Conservation (phyloP, 2,329 filamentous ascomycete species). For the Colletotrichum sp. region DNA sequence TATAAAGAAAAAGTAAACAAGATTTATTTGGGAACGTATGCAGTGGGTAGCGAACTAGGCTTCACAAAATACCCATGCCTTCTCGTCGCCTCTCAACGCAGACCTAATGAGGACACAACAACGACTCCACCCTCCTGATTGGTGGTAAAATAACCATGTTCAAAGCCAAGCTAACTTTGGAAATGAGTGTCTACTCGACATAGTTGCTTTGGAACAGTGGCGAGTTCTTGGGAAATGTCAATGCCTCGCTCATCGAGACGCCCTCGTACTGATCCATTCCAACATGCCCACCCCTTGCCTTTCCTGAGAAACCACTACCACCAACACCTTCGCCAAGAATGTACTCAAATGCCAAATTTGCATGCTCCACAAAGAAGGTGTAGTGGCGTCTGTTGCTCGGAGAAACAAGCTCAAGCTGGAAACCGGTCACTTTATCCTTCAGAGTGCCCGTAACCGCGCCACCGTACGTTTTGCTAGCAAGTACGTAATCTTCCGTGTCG, state of each 20-base stretch:
- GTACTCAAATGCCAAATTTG: background rate
- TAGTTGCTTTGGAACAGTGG: conserved; percentile 21
- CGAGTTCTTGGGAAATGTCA: conserved; percentile 24
- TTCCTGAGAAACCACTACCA: conserved; percentile 15
- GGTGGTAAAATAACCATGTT: background rate
- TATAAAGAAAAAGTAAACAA: no score
- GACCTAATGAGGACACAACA: background rate
- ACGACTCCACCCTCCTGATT: background rate
- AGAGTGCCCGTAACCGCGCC: conserved; percentile 21
- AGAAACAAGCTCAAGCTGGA: background rate
- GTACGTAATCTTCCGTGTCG: background rate
- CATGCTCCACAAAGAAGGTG: background rate
- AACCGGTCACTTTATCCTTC: background rate
- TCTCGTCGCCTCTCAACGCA: background rate
- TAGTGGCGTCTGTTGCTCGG: background rate
- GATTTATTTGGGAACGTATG: no score
- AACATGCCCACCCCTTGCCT: conserved; percentile 11
- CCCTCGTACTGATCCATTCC: conserved; percentile 15
- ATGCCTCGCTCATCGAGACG: conserved; percentile 15
- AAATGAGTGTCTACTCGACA: background rate
- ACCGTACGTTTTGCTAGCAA: conserved; percentile 19
- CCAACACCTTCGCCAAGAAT: conserved; percentile 22
- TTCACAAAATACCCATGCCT: no score
- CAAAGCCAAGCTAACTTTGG: fast-evolving
- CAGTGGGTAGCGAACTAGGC: no score